Percentiles rank a stretch among this genome's conserved stretches.
phyloP scores from a whole-genome alignment of 148 eudicot genomes.

The Limonium bicolor region DNA sequence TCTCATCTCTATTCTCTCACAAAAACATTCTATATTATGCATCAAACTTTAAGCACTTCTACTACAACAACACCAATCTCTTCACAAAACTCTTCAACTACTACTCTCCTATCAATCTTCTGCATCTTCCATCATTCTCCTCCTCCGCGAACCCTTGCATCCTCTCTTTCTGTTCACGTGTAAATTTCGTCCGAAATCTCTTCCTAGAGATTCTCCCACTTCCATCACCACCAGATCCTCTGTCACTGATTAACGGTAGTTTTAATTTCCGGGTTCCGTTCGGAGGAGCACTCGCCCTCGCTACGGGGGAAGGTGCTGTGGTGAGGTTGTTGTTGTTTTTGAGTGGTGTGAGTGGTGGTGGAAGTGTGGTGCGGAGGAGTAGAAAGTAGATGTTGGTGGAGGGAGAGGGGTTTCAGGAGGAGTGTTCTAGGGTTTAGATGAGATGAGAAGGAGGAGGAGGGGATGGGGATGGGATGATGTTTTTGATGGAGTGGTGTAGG shows the following conservation, averaged over 20 bases:
- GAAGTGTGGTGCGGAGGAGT: background rate
- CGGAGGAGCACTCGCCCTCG: background rate
- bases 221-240: background rate
- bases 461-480: background rate
- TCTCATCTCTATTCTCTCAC: no score
- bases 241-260: background rate
- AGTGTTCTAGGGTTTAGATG: no score
- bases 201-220: no score
- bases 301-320: background rate
- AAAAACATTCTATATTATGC: no score
- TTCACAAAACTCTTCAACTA: background rate
- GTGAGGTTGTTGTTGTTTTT: background rate
- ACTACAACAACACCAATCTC: constrained; percentile 6
- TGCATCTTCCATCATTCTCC: constrained; percentile 7
- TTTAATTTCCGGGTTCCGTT: background rate
- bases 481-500: no score
- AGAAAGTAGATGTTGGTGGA: background rate
- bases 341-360: no score
- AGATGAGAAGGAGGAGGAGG: background rate
- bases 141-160: constrained; percentile 5
- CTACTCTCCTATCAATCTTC: background rate
- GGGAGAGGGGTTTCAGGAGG: background rate
- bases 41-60: no score
- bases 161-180: constrained; percentile 1
- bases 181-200: constrained; percentile 3